Percentiles rank a stretch among this genome's conserved stretches.
phyloP scores from a whole-genome alignment of 257 asterid genomes.

The Striga asiatica region DNA sequence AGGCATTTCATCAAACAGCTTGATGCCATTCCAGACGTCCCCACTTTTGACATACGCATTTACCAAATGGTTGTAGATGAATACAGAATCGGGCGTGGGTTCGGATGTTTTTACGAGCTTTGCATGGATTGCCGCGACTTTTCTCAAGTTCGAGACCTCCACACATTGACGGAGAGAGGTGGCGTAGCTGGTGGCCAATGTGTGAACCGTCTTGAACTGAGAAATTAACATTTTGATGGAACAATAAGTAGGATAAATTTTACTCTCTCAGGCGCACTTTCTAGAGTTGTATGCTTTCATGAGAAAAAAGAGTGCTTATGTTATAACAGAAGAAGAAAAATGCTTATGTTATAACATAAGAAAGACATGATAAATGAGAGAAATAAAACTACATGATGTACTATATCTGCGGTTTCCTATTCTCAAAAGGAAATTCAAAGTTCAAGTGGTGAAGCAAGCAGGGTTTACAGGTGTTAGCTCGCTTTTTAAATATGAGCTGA shows the following conservation, averaged over 20 bases:
- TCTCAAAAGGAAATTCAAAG: too few species aligned
- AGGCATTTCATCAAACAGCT: slow-evolving; percentile 63
- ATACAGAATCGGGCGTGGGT: slow-evolving; percentile 19
- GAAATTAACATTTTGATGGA: slow-evolving; percentile 25
- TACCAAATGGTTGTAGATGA: slow-evolving; percentile 42
- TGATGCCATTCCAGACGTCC: slow-evolving; percentile 23
- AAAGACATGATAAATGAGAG: too few species aligned
- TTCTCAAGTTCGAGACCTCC: slow-evolving; percentile 22
- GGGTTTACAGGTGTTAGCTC: too few species aligned
- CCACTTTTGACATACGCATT: slow-evolving; percentile 46
- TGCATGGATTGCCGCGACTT: slow-evolving; percentile 35
- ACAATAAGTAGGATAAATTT: too few species aligned
- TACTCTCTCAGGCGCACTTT: too few species aligned
- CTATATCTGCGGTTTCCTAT: too few species aligned
- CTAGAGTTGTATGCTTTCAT: not conserved
- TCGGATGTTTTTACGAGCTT: slow-evolving; percentile 28
- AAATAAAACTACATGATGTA: too few species aligned
- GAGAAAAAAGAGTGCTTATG: too few species aligned
- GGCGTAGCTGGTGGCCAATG: slow-evolving; percentile 19
- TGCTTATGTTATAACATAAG: too few species aligned
- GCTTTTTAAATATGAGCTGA: too few species aligned
- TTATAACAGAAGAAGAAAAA: too few species aligned
- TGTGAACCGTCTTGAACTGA: slow-evolving; percentile 23
- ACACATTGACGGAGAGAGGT: slow-evolving; percentile 33
- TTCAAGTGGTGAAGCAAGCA: too few species aligned